phyloP scores from a whole-genome alignment of 495 filamentous ascomycete genomes.

The Penicillium atrosanguineum region DNA sequence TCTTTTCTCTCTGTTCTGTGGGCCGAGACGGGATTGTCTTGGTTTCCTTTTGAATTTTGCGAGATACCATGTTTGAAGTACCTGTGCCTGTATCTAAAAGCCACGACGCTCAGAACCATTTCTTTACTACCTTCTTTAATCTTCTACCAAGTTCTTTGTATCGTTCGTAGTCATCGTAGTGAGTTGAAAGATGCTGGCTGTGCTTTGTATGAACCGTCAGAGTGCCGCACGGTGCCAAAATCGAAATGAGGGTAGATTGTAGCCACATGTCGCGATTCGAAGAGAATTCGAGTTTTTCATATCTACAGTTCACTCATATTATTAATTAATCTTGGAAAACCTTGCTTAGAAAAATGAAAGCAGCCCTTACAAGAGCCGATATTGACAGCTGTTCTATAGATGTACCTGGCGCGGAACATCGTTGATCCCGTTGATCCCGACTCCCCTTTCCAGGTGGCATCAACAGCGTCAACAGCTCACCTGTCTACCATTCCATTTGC shows the following conservation, averaged over 20 bases:
- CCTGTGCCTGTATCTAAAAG: conserved; percentile 20
- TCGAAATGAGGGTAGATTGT: background rate
- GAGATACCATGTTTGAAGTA: conserved; percentile 30
- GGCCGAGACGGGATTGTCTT: conserved; percentile 7
- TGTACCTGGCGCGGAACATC: conserved; percentile 16
- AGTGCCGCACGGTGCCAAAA: too few relatives aligned
- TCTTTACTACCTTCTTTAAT: background rate
- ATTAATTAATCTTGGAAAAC: background rate
- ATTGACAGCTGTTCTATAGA: conserved; percentile 1
- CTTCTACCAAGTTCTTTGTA: background rate
- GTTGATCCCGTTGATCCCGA: conserved; percentile 17
- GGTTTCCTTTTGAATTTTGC: conserved; percentile 20
- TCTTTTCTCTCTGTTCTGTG: conserved; percentile 2
- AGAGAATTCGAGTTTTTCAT: background rate
- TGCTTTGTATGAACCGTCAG: background rate
- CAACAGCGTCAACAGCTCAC: conserved; percentile 34
- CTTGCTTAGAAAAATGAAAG: background rate
- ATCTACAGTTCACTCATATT: background rate
- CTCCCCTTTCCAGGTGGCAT: conserved; percentile 34
- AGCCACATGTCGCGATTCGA: background rate
- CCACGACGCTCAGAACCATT: conserved; percentile 13
- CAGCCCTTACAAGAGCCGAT: background rate
- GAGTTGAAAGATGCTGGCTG: background rate
- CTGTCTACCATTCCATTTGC: conserved; percentile 26
- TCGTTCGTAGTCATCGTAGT: background rate